Percentiles rank a stretch among this genome's conserved stretches.
These are phyloP conservation scores for Serendipita indica DNA, from an alignment of 768 basidiomycete genomes.

Conservation along the genomic window DNA sequence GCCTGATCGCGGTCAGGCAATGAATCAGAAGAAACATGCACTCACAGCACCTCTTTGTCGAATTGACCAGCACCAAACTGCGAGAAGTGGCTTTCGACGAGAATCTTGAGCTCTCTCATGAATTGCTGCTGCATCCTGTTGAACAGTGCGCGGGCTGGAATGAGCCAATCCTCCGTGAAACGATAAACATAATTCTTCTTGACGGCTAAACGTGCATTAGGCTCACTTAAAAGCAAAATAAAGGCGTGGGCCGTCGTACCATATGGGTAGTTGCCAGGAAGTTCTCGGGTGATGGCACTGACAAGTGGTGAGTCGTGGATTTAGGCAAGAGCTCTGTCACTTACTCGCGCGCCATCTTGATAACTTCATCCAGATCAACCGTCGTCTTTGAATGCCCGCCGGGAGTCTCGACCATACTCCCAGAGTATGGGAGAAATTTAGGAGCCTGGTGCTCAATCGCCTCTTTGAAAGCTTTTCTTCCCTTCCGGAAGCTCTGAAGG, in stretches of 20 bases:
- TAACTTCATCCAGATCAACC: constrained; percentile 42
- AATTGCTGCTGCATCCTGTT: constrained; percentile 27
- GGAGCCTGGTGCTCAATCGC: constrained; percentile 42
- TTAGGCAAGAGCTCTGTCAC: constrained; percentile 15
- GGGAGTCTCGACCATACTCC: background rate
- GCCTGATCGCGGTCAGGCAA: constrained; percentile 21
- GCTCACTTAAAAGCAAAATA: too few species aligned
- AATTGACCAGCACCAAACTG: constrained; percentile 38
- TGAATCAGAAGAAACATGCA: background rate
- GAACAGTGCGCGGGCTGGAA: constrained; percentile 36
- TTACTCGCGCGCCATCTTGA: constrained; percentile 33
- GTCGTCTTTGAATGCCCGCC: background rate
- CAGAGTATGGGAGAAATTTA: constrained; percentile 37
- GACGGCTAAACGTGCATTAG: background rate
- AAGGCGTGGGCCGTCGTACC: too few species aligned
- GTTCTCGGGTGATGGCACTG: constrained; percentile 56
- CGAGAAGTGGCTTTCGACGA: constrained; percentile 37
- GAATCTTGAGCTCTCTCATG: constrained; percentile 24
- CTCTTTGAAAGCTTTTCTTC: constrained; percentile 32
- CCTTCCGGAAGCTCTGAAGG: constrained; percentile 39
- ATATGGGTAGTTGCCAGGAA: constrained; percentile 43
- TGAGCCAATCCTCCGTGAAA: constrained; percentile 13
- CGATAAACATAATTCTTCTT: constrained; percentile 10
- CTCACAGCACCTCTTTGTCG: constrained; percentile 35
- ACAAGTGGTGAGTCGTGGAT: background rate